These are phyloP conservation scores for Xylariaceae sp. DNA, from an alignment of 2,329 filamentous ascomycete species.

Conservation along the genomic window DNA sequence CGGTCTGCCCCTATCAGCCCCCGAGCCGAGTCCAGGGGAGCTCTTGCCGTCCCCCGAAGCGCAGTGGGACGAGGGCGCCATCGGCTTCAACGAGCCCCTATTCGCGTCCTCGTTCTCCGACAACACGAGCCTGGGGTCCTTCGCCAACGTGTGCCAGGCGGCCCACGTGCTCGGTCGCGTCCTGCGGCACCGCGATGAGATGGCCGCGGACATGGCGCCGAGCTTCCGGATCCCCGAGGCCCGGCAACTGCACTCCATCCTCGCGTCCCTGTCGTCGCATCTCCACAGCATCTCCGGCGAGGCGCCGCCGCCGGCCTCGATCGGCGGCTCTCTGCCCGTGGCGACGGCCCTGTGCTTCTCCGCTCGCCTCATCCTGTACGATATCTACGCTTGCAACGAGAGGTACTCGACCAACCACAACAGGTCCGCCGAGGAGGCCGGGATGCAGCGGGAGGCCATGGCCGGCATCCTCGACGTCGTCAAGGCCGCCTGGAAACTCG, in stretches of 20 bases:
- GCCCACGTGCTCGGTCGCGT: conserved; percentile 38
- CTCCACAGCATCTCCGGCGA: conserved; percentile 5
- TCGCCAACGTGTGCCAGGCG: conserved; percentile 38
- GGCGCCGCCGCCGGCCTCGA: background rate
- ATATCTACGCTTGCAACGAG: conserved; percentile 24
- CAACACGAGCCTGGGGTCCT: conserved; percentile 28
- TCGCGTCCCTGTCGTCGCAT: conserved; percentile 15
- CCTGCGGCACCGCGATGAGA: conserved; percentile 27
- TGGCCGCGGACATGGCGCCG: background rate
- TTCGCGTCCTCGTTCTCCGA: conserved; percentile 25
- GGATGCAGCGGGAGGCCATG: conserved; percentile 18
- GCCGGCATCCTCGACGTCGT: conserved; percentile 15
- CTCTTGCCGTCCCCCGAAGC: conserved; percentile 34
- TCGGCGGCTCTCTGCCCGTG: conserved; percentile 1
- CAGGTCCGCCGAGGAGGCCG: conserved; percentile 22
- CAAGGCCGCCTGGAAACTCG: conserved; percentile 7
- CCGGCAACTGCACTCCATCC: conserved; percentile 22
- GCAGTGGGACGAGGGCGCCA: conserved; percentile 33
- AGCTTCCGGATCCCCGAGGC: conserved; percentile 21
- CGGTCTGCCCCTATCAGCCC: conserved; percentile 29
- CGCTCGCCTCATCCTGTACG: conserved; percentile 21
- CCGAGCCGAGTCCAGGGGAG: conserved; percentile 33
- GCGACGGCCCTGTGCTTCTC: conserved; percentile 20
- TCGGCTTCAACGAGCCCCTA: conserved; percentile 34
- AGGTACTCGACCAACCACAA: conserved; percentile 18